Percentiles rank a stretch among this genome's conserved stretches.
These are phyloP conservation scores for Penicillium desertorum DNA, from an alignment of 495 filamentous ascomycete genomes.

Conservation along the genomic window DNA sequence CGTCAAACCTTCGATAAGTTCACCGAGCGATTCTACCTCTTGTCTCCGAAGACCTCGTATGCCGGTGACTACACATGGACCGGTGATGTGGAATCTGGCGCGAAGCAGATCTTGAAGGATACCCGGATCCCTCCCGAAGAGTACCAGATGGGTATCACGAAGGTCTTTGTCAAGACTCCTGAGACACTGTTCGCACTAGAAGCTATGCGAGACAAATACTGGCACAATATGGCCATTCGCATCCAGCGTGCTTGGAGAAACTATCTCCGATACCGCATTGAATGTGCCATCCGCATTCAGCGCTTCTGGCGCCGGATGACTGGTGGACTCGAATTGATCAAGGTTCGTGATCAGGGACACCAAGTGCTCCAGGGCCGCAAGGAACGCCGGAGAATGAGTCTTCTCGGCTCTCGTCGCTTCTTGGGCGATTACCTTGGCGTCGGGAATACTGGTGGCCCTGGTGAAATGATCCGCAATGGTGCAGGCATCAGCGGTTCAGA, in stretches of 20 bases:
- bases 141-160: slow-evolving; percentile 95
- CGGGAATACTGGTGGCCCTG: slow-evolving; percentile 74
- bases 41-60: slow-evolving; percentile 92
- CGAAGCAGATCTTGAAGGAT: slow-evolving; percentile 94
- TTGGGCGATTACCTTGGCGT: slow-evolving; percentile 94
- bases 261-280: slow-evolving; percentile 86
- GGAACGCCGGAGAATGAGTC: slow-evolving; percentile 84
- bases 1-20: slow-evolving; percentile 98
- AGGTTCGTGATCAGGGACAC: slow-evolving; percentile 89
- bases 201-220: slow-evolving; percentile 95
- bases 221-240: slow-evolving; percentile 98
- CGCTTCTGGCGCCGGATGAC: slow-evolving; percentile 91
- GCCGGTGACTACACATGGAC: slow-evolving; percentile 97
- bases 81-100: slow-evolving; percentile 78
- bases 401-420: slow-evolving; percentile 89
- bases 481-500: slow-evolving; percentile 69
- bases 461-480: slow-evolving; percentile 73
- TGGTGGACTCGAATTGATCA: slow-evolving; percentile 81
- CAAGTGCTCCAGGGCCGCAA: slow-evolving; percentile 78
- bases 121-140: slow-evolving; percentile 93
- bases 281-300: slow-evolving; percentile 92
- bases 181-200: slow-evolving; percentile 97
- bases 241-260: slow-evolving; percentile 98
- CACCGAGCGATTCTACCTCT: slow-evolving; percentile 92
- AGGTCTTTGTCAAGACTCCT: slow-evolving; percentile 98